Evolutionary conservation across 2,329 filamentous ascomycete species (phyloP).

Genomic region (Thermoascus crustaceus): DNA sequence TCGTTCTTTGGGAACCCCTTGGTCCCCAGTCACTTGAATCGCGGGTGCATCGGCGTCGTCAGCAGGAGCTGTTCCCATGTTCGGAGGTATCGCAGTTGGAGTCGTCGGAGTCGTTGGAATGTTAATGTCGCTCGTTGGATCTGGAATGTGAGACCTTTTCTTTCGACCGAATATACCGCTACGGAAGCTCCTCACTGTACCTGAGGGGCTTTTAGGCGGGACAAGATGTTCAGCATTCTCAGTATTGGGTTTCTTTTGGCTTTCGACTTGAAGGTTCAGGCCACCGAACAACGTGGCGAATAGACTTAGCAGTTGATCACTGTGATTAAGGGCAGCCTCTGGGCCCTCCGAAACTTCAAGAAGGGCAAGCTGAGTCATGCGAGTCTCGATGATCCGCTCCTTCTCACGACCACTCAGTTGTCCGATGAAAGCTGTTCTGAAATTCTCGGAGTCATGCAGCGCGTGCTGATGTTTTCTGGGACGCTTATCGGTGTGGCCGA

Average conservation of each 20-base stretch:
- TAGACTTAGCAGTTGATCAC: slow-evolving; percentile 72
- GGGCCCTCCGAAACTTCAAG: slow-evolving; percentile 77
- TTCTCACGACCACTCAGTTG: slow-evolving; percentile 79
- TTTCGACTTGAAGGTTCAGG: slow-evolving; percentile 35
- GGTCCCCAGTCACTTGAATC: slow-evolving; percentile 64
- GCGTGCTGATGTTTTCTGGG: slow-evolving; percentile 18
- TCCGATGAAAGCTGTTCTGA: slow-evolving; percentile 53
- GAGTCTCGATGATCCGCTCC: slow-evolving; percentile 81
- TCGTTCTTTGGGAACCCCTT: slow-evolving; percentile 18
- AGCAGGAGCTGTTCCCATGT: slow-evolving; percentile 15
- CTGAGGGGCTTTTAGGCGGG: slow-evolving; percentile 61
- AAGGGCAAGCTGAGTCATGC: slow-evolving; percentile 86
- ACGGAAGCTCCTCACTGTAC: slow-evolving; percentile 60
- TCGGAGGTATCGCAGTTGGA: slow-evolving; percentile 14
- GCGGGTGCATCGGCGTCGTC: slow-evolving; percentile 47
- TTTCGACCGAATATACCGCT: slow-evolving; percentile 71
- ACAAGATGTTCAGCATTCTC: slow-evolving; percentile 38
- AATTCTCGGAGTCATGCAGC: slow-evolving; percentile 9
- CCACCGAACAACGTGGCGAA: slow-evolving; percentile 75
- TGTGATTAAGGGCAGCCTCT: slow-evolving; percentile 77
- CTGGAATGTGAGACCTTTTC: slow-evolving; percentile 38
- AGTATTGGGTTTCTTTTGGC: slow-evolving; percentile 18
- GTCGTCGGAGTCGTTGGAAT: slow-evolving; percentile 18
- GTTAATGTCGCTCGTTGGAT: slow-evolving; percentile 34
- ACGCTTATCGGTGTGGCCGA: slow-evolving; percentile 51